Base-by-base conservation (phyloP, 148 eudicot species). In the Cornus florida region DNA sequence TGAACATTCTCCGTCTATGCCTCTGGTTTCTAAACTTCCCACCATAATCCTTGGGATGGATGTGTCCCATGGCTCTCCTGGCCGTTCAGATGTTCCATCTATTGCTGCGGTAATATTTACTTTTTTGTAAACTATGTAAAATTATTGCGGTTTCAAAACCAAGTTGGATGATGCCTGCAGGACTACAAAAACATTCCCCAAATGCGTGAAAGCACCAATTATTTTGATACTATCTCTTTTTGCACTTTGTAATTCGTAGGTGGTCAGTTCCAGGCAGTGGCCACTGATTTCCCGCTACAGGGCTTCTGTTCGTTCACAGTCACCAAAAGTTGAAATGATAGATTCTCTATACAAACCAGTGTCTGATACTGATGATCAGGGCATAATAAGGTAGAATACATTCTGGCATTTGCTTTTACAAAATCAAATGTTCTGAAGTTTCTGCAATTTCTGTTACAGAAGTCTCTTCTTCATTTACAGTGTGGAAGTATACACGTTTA, bases 261-360 rank as follows among this genome's bases (percentile, higher is more conserved):
- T 94, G 69, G 96, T 94, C 19, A 83, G 96, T 72, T 94, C 94
- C 10, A 88, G 92, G 76, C 80, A 83, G 23, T 94, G 96, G 95
- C 96, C 98, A 13, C 84, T 86, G 14, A 90, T 92, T 22, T 94
- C 96, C 53, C 84, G 89, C 7, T 92, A 93, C 78, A 83, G 94
- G 74, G 97, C 97, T 12, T 89, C 86, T 73, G 95, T 93, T 0
- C 91, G 92, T 20, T 85, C 98, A 0, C 95, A 91, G 79, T 90
- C 95, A 32, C 88, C 95, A 0, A 90, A 89, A 82, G 89, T 90
- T 23, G 97, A 94, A 71, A 94, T 94, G 89, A 89, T 91, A 0
- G 97, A 92, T 79, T 83, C 83, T 20, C 85, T 94, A 0, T 94
- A 85, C 70, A 89, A 92, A 74, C 94, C 86, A 32, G 89, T 79